A percentile compares a stretch with the other conserved stretches of the same genome.
These are phyloP conservation scores for Sanghuangporus baumii DNA, from an alignment of 1,284 basidiomycete species.

Conservation along the genomic window DNA sequence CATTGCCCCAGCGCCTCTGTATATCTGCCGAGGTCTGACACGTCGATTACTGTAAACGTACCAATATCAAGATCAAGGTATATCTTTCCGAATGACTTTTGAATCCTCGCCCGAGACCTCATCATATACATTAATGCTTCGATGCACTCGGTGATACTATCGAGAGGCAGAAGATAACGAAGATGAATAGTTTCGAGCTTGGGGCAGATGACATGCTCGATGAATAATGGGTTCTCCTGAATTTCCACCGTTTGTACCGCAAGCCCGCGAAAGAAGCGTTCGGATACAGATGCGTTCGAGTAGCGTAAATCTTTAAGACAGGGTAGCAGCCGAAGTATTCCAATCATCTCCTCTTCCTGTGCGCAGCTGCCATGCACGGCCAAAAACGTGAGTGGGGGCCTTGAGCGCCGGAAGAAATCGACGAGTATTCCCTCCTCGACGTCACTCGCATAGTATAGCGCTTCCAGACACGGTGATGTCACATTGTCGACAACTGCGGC, in stretches of 20 bases:
- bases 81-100: no score
- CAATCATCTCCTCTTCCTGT: neutral
- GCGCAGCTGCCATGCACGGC: neutral
- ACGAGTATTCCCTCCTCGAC: neutral
- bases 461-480: neutral
- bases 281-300: neutral
- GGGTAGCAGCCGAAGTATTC: neutral
- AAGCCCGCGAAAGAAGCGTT: neutral
- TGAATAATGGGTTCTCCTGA: neutral
- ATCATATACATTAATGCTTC: no score
- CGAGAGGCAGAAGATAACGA: no score
- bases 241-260: neutral
- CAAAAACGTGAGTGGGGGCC: neutral
- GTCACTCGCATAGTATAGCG: neutral
- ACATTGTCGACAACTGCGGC: neutral
- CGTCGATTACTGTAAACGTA: no score
- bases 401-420: neutral
- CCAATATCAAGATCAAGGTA: no score
- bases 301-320: neutral
- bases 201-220: neutral
- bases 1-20: no score
- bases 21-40: no score
- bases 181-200: neutral
- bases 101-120: no score
- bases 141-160: no score